Percentiles rank a stretch among this genome's conserved stretches.
These are phyloP conservation scores for Leccinum longicurvipes DNA, from an alignment of 768 basidiomycete genomes.

Conservation along the genomic window DNA sequence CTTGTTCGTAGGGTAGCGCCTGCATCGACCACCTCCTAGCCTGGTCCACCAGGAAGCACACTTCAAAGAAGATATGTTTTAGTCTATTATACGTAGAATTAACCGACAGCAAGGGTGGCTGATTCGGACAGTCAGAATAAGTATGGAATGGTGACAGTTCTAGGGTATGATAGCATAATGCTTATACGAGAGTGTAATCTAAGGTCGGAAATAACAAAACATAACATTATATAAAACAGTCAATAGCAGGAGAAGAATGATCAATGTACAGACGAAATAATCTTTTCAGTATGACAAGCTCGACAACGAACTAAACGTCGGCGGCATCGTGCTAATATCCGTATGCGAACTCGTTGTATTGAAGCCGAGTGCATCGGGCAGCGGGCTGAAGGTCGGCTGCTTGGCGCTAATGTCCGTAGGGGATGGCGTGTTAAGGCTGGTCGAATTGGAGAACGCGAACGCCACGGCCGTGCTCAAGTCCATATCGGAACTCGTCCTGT, in stretches of 20 bases:
- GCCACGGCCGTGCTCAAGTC: no score
- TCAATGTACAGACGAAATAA: not conserved
- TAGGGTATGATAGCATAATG: not conserved
- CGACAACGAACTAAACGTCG: constrained; percentile 10
- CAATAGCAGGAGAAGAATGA: not conserved
- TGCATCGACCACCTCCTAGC: no score
- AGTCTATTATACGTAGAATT: no score
- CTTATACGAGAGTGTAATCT: not conserved
- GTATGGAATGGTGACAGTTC: not conserved
- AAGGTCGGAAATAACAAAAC: no score
- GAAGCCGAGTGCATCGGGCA: not conserved
- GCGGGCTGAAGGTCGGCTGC: not conserved
- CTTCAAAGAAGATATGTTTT: not conserved
- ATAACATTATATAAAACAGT: not conserved
- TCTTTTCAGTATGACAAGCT: not conserved
- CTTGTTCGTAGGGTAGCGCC: no score
- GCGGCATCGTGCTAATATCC: constrained; percentile 19
- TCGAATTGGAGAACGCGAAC: no score
- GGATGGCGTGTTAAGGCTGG: no score
- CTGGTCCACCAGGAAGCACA: no score
- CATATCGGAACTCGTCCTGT: no score
- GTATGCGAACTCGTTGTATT: constrained; percentile 6
- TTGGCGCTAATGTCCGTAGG: not conserved
- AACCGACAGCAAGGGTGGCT: not conserved
- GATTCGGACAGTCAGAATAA: not conserved